Evolutionary conservation across 164 flowering plant genomes (phyloP).

Genomic region (Umbilicus rupestris): DNA sequence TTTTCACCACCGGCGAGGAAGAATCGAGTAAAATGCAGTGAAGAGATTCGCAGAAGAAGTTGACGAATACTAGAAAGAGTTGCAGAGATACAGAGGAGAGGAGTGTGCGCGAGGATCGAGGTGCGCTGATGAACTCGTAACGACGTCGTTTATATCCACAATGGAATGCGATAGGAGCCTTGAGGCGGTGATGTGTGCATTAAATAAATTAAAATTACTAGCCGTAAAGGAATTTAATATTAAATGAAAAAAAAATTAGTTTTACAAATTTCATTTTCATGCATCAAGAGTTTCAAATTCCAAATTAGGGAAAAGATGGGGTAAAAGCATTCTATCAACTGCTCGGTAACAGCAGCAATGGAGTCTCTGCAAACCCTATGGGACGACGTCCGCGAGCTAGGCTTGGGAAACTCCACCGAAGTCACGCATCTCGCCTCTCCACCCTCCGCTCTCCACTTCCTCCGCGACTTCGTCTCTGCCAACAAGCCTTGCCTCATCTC

Average conservation of each 20-base stretch:
- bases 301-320: too few relatives aligned
- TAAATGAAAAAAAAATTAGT: too few relatives aligned
- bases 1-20: background rate
- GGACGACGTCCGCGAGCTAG: conserved; percentile 75
- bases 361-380: conserved; percentile 34
- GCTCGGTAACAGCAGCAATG: background rate
- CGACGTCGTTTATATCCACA: background rate
- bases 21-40: background rate
- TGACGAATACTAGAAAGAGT: too few relatives aligned
- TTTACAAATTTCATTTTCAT: too few relatives aligned
- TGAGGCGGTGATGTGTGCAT: conserved; percentile 6
- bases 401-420: conserved; percentile 36
- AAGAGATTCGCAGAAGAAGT: background rate
- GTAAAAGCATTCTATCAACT: too few relatives aligned
- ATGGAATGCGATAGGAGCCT: conserved; percentile 1
- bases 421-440: conserved; percentile 46
- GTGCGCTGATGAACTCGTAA: background rate
- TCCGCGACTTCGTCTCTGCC: conserved; percentile 52
- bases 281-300: too few relatives aligned
- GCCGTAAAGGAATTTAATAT: too few relatives aligned
- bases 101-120: conserved; percentile 9
- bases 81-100: background rate
- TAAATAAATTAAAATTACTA: too few relatives aligned
- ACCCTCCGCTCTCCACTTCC: conserved; percentile 68
- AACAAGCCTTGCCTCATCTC: conserved; percentile 87